These are phyloP conservation scores for Conringia planisiliqua DNA, from an alignment of 345 rosid genomes.

Conservation along the genomic window DNA sequence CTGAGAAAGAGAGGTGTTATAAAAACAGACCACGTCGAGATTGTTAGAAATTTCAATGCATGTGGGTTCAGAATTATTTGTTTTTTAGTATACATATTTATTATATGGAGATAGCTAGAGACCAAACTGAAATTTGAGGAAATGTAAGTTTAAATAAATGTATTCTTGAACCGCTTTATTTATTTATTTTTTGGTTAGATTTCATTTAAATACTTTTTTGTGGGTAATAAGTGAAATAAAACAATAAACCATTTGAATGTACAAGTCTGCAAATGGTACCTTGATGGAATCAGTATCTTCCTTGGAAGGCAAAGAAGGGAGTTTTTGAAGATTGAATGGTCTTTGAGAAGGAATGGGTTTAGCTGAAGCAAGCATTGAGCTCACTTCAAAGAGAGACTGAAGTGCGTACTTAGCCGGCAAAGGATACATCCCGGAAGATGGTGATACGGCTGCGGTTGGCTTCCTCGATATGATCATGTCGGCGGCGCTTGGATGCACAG, in stretches of 20 bases:
- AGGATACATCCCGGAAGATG: slow-evolving; percentile 32
- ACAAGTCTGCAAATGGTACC: slow-evolving; percentile 27
- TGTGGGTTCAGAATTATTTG: too few species aligned
- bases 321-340: slow-evolving; percentile 24
- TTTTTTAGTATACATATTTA: not conserved
- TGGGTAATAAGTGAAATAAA: not conserved
- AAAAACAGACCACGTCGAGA: too few species aligned
- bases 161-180: not conserved
- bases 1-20: too few species aligned
- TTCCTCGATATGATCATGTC: slow-evolving; percentile 36
- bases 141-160: not conserved
- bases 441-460: slow-evolving; percentile 35
- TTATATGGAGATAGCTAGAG: not conserved
- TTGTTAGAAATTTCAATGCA: too few species aligned
- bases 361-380: slow-evolving; percentile 42
- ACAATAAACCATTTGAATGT: not conserved
- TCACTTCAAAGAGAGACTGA: slow-evolving; percentile 51
- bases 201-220: not conserved
- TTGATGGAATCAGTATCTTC: slow-evolving; percentile 42
- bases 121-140: not conserved
- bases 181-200: not conserved
- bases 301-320: slow-evolving; percentile 43
- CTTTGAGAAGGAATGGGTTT: slow-evolving; percentile 22
- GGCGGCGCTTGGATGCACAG: slow-evolving; percentile 37
- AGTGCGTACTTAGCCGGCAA: slow-evolving; percentile 47